Base-by-base conservation (phyloP, 208 protist species). In the Wallacemonas rigidus region DNA sequence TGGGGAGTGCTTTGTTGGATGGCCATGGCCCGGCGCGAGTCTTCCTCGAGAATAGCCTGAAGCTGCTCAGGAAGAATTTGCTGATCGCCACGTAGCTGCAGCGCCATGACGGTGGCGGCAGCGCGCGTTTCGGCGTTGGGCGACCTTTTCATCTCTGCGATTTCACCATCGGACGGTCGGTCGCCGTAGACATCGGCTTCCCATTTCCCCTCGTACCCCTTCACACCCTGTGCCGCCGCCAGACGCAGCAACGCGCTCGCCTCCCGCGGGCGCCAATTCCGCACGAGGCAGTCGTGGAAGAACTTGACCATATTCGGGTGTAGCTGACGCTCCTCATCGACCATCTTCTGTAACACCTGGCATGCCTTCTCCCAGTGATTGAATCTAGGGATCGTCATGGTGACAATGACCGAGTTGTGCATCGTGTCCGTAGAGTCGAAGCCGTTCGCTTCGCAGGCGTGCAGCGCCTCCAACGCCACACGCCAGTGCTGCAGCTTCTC, bases 361-460 rank as follows among this genome's bases (percentile, higher is more conserved):
- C 80, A 69, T 14, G 92, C 92, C 71, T 90, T 72, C 57, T 85
- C 74, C 90, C 92, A 97, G 70, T 90, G 81, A 71, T 97, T 94
- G 74, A 97, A 91, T 39, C 90, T 89, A 0, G 92, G 92, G 14
- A 95, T 95, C 0, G 85, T 91, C 82, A 91, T 88, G 38, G 92
- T 91, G n/a, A 95, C 85, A 39, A 95, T 86, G 45, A 88, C 90
- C 2, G 89, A 94, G 79, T 97, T 97, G 81, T 95, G 88, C 92
- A 97, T 97, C 2, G 92, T 95, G 76, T 95, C 92, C 7, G 92
- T 97, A 1, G 88, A 75, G 76, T 97, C 92, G 76, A 93, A 97
- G 5, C 92, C 92, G 70, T 97, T 97, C 6, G 77, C 89, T 70
- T 95, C 90, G 76, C 89, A 94, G 51, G 92, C 87, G 41, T 91